These are phyloP conservation scores for Sanghuangporus sanghuang DNA, from an alignment of 1,284 basidiomycete genomes.

Conservation along the genomic window DNA sequence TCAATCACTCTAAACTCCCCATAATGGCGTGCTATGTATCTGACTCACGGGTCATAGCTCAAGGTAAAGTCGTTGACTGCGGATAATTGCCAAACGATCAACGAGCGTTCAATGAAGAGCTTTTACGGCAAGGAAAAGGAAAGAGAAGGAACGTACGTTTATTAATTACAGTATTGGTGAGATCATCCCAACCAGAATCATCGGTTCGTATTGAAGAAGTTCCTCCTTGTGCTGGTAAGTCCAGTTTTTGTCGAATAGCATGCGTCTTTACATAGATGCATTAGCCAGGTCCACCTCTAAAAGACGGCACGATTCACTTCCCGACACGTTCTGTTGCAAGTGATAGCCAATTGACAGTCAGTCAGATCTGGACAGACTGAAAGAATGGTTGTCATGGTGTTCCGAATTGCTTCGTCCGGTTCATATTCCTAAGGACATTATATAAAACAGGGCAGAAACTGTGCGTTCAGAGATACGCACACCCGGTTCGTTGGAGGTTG, in stretches of 20 bases:
- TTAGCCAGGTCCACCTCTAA: neutral
- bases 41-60: neutral
- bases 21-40: neutral
- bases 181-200: neutral
- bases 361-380: conserved; percentile 30
- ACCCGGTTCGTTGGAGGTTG: no score
- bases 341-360: conserved; percentile 35
- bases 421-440: conserved; percentile 18
- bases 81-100: conserved; percentile 18
- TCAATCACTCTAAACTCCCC: neutral
- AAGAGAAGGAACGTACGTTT: neutral
- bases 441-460: no score
- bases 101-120: no score
- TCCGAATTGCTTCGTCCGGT: conserved; percentile 10
- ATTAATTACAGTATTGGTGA: neutral
- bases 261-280: neutral
- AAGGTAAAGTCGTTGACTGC: conserved; percentile 15
- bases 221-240: neutral
- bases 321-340: conserved; percentile 35
- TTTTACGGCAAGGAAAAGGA: neutral
- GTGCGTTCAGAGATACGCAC: no score
- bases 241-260: neutral
- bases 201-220: neutral
- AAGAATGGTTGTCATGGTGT: conserved; percentile 27
- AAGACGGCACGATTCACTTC: conserved; percentile 28